Evolutionary conservation across 2,329 filamentous ascomycete species (phyloP), one percentile per base, ranked within the genome.

Genomic region (Phoma sp.): DNA sequence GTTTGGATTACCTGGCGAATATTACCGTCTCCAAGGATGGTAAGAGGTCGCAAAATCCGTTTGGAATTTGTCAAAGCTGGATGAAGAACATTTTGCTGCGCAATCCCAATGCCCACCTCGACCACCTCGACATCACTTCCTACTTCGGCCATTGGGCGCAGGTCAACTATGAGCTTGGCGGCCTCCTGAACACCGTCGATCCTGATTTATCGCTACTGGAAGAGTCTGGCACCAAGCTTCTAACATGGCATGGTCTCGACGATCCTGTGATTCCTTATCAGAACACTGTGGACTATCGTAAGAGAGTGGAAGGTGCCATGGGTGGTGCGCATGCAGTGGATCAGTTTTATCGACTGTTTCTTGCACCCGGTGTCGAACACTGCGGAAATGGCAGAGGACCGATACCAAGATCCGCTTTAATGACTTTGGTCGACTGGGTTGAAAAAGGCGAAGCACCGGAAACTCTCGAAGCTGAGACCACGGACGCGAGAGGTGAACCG

Each of bases 321-420:
- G 68, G 69, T 1, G 66, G 64, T 8, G 54, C 62, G 0, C 38
- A 60, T 10, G 54, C 60, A 29, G 64, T 70, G 9, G 57, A 71
- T 39, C 51, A 67, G 2, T 72, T 66, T 53, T 71, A 68, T 39
- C 65, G 68, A 10, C 47, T 72, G 4, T 73, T 73, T 29, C 57
- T 72, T 8, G 69, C 65, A 27, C 68, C 69, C 7, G 69, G 68
- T 4, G 64, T 70, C 1, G 53, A 51, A 27, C 68, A 71, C 29
- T 72, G 70, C 30, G 57, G 51, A 4, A 47, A 47, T 1, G 64
- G 68, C 2, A 37, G 41, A 4, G 68, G 67, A 4, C 58, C 66
- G 6, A 27, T 55, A 7, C 67, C 64, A 5, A 55, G 27, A 9
- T 55, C 65, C 39, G 40, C 47, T 2, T 60, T 72, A 6, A 45